Evolutionary conservation across 495 filamentous ascomycete species (phyloP).

Genomic region (Tuber magnatum): DNA sequence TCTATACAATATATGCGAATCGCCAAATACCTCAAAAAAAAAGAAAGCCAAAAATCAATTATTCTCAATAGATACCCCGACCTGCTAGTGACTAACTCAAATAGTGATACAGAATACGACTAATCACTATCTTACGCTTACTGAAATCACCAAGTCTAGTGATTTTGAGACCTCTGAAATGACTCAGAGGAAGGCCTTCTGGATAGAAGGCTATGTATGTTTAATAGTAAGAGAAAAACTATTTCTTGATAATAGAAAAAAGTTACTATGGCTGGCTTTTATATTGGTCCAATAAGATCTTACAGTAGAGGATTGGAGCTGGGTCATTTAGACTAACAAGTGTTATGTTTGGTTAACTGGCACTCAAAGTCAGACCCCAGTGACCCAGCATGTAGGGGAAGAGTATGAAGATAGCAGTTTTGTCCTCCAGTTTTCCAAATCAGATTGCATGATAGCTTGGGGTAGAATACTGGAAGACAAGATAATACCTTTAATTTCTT

Average conservation of each 20-base stretch:
- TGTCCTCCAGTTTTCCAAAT: no score
- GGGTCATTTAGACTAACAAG: no score
- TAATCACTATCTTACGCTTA: not conserved
- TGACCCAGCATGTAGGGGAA: no score
- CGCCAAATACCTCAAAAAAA: no score
- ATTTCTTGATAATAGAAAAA: not conserved
- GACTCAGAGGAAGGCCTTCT: not conserved
- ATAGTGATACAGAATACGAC: not conserved
- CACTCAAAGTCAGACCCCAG: no score
- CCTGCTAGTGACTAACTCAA: not conserved
- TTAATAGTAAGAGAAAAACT: not conserved
- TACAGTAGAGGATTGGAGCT: no score
- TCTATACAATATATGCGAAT: slow-evolving; percentile 6
- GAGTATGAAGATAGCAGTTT: no score
- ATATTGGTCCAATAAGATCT: not conserved
- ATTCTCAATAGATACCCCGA: not conserved
- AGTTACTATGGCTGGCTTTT: slow-evolving; percentile 1
- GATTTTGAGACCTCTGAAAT: not conserved
- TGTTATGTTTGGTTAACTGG: no score
- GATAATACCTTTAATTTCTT: no score
- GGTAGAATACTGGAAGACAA: no score
- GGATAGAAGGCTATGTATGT: not conserved
- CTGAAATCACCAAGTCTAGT: not conserved
- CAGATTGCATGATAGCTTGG: no score
- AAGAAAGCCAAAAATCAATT: no score